phyloP scores from a whole-genome alignment of 805 yeast species.

The Yarrowia keelungensis region DNA sequence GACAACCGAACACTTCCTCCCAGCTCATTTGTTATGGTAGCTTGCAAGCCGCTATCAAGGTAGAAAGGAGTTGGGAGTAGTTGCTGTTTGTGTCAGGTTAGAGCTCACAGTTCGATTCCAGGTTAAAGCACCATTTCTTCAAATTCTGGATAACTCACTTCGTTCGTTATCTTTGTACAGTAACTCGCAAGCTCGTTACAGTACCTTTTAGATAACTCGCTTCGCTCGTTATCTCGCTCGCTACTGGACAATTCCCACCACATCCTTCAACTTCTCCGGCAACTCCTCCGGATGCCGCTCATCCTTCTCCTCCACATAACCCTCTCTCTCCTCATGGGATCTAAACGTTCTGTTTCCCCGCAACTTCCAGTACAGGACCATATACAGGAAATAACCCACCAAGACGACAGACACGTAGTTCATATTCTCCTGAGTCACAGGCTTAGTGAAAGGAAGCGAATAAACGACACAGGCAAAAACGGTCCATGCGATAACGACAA shows the following conservation, averaged over 20 bases:
- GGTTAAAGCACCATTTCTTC: no score
- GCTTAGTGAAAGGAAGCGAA: constrained; percentile 67
- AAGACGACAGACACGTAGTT: constrained; percentile 54
- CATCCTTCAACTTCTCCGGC: constrained; percentile 24
- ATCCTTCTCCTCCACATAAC: constrained; percentile 17
- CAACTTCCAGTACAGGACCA: constrained; percentile 24
- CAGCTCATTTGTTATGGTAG: no score
- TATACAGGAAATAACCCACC: constrained; percentile 28
- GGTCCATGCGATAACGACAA: constrained; percentile 61
- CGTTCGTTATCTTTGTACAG: no score
- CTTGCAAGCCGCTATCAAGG: no score
- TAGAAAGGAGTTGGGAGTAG: no score
- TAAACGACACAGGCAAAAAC: constrained; percentile 65
- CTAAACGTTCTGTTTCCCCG: constrained; percentile 29
- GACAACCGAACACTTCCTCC: no score
- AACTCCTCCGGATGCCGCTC: constrained; percentile 5
- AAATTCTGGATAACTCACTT: no score
- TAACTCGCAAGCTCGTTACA: no score
- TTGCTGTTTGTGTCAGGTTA: no score
- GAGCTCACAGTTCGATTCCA: no score
- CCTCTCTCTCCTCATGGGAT: constrained; percentile 32
- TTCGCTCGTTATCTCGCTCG: not conserved
- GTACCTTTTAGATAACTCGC: not conserved
- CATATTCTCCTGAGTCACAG: constrained; percentile 67
- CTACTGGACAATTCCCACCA: constrained; percentile 12